A percentile compares a stretch with the other conserved stretches of the same genome.
phyloP scores from a whole-genome alignment of 2,329 filamentous ascomycete genomes.

The Pseudogymnoascus sp. region DNA sequence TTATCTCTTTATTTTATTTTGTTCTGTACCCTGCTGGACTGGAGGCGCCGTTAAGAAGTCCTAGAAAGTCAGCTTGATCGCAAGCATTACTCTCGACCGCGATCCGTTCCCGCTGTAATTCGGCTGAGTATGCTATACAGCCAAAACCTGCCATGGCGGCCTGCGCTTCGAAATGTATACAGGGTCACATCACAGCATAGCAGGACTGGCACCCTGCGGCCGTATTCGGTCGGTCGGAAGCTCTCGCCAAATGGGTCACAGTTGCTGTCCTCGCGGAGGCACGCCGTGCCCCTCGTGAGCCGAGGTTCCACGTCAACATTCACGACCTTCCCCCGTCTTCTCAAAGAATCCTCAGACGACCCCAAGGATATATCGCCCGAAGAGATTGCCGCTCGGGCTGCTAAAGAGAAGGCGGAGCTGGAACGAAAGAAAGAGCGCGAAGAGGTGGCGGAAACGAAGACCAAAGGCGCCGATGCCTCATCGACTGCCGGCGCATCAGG shows the following conservation, averaged over 20 bases:
- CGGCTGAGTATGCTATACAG: constrained; percentile 52
- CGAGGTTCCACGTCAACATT: constrained; percentile 41
- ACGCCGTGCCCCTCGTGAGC: constrained; percentile 1
- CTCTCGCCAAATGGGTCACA: constrained; percentile 12
- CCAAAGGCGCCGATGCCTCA: constrained; percentile 21
- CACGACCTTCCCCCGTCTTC: constrained; percentile 42
- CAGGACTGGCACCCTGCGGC: constrained; percentile 19
- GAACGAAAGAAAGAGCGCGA: constrained; percentile 35
- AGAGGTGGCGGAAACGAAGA: constrained; percentile 34
- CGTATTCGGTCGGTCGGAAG: constrained; percentile 19
- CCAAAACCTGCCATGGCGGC: constrained; percentile 58
- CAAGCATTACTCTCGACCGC: constrained; percentile 4
- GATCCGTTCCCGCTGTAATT: background rate
- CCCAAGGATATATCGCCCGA: constrained; percentile 32
- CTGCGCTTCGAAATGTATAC: constrained; percentile 35
- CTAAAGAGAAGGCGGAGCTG: constrained; percentile 28
- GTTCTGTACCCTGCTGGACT: background rate
- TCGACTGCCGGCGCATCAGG: constrained; percentile 20
- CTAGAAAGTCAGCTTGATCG: background rate
- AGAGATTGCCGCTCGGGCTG: constrained; percentile 37
- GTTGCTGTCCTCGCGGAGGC: constrained; percentile 14
- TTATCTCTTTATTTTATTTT: constrained; percentile 4
- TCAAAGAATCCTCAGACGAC: constrained; percentile 33
- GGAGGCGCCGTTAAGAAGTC: background rate
- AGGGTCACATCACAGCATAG: constrained; percentile 18